phyloP scores from a whole-genome alignment of 495 filamentous ascomycete genomes.

The Aspergillus steynii region DNA sequence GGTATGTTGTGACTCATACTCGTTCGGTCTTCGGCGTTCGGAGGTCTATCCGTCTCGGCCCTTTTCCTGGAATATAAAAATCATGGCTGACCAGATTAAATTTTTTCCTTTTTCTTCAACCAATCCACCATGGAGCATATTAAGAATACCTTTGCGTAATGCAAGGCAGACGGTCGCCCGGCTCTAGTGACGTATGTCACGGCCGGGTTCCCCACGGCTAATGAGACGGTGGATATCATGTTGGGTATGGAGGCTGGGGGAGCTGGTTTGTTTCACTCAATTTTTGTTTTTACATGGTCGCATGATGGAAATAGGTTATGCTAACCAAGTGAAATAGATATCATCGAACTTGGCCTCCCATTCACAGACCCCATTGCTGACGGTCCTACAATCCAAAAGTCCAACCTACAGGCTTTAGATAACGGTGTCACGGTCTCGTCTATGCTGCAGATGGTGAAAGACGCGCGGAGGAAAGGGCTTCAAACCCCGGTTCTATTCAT shows the following conservation, averaged over 20 bases:
- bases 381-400: constrained; percentile 84
- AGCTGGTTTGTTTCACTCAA: constrained; percentile 57
- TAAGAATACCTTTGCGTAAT: constrained; percentile 72
- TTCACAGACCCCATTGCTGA: constrained; percentile 91
- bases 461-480: constrained; percentile 66
- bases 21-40: background rate
- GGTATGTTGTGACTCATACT: background rate
- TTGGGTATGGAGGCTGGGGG: constrained; percentile 85
- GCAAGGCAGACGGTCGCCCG: constrained; percentile 56
- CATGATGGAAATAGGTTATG: background rate
- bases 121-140: constrained; percentile 60
- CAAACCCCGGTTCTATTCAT: constrained; percentile 77
- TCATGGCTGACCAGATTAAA: background rate
- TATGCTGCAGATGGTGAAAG: constrained; percentile 69
- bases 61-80: background rate
- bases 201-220: constrained; percentile 74
- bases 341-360: constrained; percentile 61
- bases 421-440: constrained; percentile 74
- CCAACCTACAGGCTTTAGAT: constrained; percentile 73
- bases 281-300: background rate
- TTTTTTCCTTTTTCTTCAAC: background rate
- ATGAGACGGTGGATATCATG: constrained; percentile 72
- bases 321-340: constrained; percentile 10
- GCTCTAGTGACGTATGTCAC: constrained; percentile 90
- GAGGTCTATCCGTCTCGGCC: background rate